Evolutionary conservation across 371 early-diverging fungal genomes (phyloP).

Genomic region (Rhizopus stolonifer): DNA sequence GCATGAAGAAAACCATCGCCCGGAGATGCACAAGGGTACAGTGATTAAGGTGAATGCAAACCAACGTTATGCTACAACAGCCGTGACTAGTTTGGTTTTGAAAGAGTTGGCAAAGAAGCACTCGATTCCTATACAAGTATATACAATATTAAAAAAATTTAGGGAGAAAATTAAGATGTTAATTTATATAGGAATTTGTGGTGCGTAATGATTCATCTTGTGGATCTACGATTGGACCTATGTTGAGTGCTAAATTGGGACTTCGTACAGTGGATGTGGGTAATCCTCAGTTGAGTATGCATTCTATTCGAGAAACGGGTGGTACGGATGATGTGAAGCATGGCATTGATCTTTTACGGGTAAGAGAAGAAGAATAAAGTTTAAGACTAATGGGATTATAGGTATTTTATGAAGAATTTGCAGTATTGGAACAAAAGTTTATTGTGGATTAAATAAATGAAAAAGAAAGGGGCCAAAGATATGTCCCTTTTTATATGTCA

Average conservation of each 20-base stretch:
- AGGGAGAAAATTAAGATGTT: too few relatives aligned
- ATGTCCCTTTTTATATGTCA: too few relatives aligned
- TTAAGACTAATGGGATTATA: constrained; percentile 9
- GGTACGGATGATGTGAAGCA: constrained; percentile 87
- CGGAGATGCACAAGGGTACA: constrained; percentile 90
- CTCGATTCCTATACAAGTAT: constrained; percentile 78
- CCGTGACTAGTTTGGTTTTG: constrained; percentile 80
- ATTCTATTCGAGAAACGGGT: constrained; percentile 93
- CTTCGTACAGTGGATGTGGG: constrained; percentile 95
- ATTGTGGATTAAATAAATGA: constrained; percentile 61
- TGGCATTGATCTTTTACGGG: constrained; percentile 81
- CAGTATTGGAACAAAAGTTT: constrained; percentile 52
- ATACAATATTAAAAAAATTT: background rate
- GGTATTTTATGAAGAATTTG: constrained; percentile 66
- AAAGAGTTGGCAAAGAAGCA: constrained; percentile 77
- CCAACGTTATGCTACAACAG: constrained; percentile 92
- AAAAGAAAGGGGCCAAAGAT: background rate
- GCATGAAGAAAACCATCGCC: constrained; percentile 91
- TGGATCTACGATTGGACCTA: constrained; percentile 96
- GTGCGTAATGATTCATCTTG: constrained; percentile 94
- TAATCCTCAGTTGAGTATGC: constrained; percentile 95
- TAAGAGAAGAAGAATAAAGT: constrained; percentile 18
- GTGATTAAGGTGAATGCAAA: constrained; percentile 96
- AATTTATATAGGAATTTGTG: constrained; percentile 71
- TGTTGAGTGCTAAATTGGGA: constrained; percentile 93